A percentile compares a stretch with the other conserved stretches of the same genome.
phyloP scores from a whole-genome alignment of 148 eudicot species.

The Beta vulgaris region DNA sequence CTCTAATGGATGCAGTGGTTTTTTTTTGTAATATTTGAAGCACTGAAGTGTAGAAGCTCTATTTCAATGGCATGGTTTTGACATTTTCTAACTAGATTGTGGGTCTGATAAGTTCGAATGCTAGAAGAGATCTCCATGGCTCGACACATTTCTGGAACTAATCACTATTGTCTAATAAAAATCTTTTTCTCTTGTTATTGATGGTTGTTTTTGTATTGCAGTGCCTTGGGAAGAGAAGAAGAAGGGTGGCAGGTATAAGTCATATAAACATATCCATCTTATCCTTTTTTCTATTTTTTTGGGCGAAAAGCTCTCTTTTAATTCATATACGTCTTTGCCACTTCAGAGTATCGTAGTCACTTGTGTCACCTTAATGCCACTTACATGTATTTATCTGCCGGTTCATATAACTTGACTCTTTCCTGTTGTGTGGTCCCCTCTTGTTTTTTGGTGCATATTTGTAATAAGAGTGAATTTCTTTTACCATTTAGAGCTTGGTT shows the following conservation, averaged over 20 bases:
- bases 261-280: not conserved
- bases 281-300: not conserved
- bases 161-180: not conserved
- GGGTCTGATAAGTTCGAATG: not conserved
- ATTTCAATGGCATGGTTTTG: not conserved
- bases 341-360: not conserved
- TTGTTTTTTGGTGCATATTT: not conserved
- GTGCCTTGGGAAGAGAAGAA: constrained; percentile 86
- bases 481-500: too few species aligned
- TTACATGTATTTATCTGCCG: not conserved
- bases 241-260: constrained; percentile 51
- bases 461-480: too few species aligned
- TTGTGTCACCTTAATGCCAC: not conserved
- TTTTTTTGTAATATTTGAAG: not conserved
- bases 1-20: not conserved
- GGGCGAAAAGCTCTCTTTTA: not conserved
- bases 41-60: not conserved
- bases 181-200: not conserved
- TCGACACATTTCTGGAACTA: not conserved
- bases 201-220: constrained; percentile 31
- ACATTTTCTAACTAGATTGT: not conserved
- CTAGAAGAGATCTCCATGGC: not conserved
- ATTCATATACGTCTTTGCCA: not conserved
- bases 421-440: not conserved
- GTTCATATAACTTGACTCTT: not conserved